Conservation (phyloP, 148 eudicot species). For the Dysphania ambrosioides region DNA sequence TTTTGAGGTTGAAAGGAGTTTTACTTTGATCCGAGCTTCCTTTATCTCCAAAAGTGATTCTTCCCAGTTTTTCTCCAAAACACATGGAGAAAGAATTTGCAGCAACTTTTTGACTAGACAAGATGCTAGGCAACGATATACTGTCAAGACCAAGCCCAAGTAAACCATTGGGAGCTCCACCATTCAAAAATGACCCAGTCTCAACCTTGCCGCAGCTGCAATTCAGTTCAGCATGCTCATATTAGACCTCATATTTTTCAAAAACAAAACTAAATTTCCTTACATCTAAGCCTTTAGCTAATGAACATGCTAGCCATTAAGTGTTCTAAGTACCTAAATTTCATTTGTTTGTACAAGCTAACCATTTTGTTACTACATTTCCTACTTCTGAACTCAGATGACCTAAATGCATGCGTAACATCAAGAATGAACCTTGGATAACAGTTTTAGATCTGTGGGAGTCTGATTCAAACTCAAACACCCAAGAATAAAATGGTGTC, state of each 20-base stretch:
- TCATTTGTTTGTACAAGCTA: not conserved
- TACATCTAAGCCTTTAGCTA: not conserved
- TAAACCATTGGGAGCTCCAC: slow-evolving; percentile 88
- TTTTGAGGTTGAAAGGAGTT: slow-evolving; percentile 54
- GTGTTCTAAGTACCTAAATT: not conserved
- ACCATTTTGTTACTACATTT: not conserved
- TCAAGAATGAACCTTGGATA: not conserved
- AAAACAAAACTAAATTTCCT: not conserved
- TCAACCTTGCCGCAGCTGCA: slow-evolving; percentile 76
- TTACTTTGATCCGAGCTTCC: slow-evolving; percentile 65
- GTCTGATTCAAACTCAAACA: not conserved
- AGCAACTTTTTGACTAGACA: slow-evolving; percentile 55
- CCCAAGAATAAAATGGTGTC: not conserved
- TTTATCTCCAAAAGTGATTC: slow-evolving; percentile 82
- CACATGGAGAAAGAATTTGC: slow-evolving; percentile 96
- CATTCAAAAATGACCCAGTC: slow-evolving; percentile 78
- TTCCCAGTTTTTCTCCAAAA: slow-evolving; percentile 55
- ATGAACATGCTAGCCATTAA: slow-evolving; percentile 2
- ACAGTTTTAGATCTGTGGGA: not conserved
- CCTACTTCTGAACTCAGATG: not conserved
- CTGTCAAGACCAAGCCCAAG: slow-evolving; percentile 77
- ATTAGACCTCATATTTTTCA: not conserved
- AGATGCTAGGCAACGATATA: slow-evolving; percentile 75
- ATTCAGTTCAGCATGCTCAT: slow-evolving; percentile 13
- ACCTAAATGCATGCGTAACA: not conserved